Evolutionary conservation across 2,329 filamentous ascomycete genomes (phyloP), one percentile per base, ranked within the genome.

Genomic region (Hypomyces perniciosus): DNA sequence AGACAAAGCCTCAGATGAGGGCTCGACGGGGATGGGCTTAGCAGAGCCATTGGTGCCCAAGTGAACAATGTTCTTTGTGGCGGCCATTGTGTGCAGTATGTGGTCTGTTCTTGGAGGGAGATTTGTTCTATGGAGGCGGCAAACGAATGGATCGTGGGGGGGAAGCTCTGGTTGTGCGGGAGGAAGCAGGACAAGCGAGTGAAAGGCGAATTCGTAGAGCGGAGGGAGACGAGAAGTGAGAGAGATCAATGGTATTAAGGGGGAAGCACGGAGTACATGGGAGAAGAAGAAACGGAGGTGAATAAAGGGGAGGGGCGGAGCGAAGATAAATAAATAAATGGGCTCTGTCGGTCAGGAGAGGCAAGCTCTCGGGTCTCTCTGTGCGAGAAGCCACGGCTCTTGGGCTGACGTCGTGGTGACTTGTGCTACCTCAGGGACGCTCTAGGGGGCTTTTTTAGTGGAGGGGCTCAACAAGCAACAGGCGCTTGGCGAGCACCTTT

Each of bases 1-100:
- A 54, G 78, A 75, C 61, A 90, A 72, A 64, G 88, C 80, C 56
- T 88, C 80, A 52, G 80, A 68, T 35, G 80, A 79, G 53, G 88
- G 84, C 59, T 79, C 75, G 40, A 70, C 64, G 41, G 70, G 68
- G 40, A 70, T 64, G 41, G 70, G 68, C 20, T 62, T 61, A 44
- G 56, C 49, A 41, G 44, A 39, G 59, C 57, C 55, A 58, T 63
- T 62, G 58, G 61, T 58, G 58, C 66, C 67, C 41, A 71, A 60
- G 62, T 69, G 60, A 50, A 75, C 64, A 30, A 65, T 60, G 53
- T 72, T 61, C 68, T 73, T 76, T 65, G 75, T 64, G 56, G 67
- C 62, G 52, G 73, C 68, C 71, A 75, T 76, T 57, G 42, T 69
- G 43, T 10, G 34, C n/a, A 10, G 33, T 31, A 37, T 30, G 28